Evolutionary conservation across 495 filamentous ascomycete genomes (phyloP).

Genomic region (Copromyces sp.): DNA sequence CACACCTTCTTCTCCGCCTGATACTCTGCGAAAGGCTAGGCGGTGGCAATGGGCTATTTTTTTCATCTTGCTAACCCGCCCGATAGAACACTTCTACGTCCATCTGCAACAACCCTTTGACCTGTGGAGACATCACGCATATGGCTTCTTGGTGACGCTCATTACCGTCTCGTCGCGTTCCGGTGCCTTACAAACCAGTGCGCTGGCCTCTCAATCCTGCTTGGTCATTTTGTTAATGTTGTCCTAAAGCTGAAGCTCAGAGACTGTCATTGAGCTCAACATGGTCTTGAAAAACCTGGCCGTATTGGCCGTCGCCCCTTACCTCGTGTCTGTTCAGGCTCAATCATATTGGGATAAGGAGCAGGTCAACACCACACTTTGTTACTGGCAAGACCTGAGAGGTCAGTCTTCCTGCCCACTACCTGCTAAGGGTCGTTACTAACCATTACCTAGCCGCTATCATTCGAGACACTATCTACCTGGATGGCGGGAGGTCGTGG

Average conservation of each 20-base stretch:
- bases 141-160: not conserved
- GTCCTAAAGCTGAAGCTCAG: no score
- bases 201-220: no score
- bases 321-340: constrained; percentile 1
- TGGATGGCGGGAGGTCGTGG: constrained; percentile 53
- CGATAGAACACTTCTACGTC: not conserved
- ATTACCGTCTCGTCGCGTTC: not conserved
- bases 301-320: constrained; percentile 8
- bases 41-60: not conserved
- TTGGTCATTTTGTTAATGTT: no score
- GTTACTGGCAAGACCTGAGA: constrained; percentile 45
- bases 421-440: not conserved
- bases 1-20: not conserved
- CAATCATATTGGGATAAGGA: constrained; percentile 28
- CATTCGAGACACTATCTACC: constrained; percentile 54
- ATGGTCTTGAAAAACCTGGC: not conserved
- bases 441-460: constrained; percentile 37
- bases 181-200: not conserved
- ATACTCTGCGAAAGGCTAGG: not conserved
- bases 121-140: not conserved
- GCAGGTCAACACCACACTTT: constrained; percentile 47
- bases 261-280: not conserved
- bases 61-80: not conserved
- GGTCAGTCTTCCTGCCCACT: constrained; percentile 25
- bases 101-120: not conserved